Base-by-base conservation (phyloP, 2,329 filamentous ascomycete species). In the Aspergillus eucalypticola region DNA sequence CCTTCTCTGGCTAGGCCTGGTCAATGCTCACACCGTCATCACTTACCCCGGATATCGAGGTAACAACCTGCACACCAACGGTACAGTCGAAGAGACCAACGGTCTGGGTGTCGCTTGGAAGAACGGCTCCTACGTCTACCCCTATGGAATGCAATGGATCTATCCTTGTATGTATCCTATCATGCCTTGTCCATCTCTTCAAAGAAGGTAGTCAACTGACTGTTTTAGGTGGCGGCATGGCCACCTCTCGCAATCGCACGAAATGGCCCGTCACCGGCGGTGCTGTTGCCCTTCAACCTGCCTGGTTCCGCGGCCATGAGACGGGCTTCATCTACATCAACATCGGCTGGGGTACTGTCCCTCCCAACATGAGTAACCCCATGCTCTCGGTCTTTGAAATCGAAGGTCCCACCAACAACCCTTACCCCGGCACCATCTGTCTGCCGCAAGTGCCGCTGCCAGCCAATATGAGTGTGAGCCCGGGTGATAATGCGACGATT, bases 111-210 rank as follows among this genome's bases (percentile, higher is more conserved):
- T 68, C 3, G 82, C 82, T 5, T 79, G 78, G 27, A 68, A 73
- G 38, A 82, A 83, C 56, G 79, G 77, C 21, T 79, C 80, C 15
- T 70, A 73, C 17, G 71, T 78, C 0, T 95, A 86, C 68, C 92
- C 92, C 1, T 96, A 90, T 67, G 93, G 92, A 78, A 94, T 95
- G 90, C 90, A 96, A 80, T 97, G 92, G 92, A 87, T 88, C 75
- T 96, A 96, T 81, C 92, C 93, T 76, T 97, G 92, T 96, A 82
- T 79, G 91, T 6, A 29, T 11, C 44, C 58, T 8, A 25, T 23
- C 21, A 15, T 5, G 10, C 10, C 27, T 11, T 29, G 1, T 4
- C 3, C 27, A 4, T 29, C 3, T 11, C 1, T 7, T 3, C 25
- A 25, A 8, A 11, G 10, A 29, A 11, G 27, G 27, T 29, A 29